Evolutionary conservation across 2,329 filamentous ascomycete species (phyloP), one percentile per base, ranked within the genome.

Genomic region (Karstenula rhodostoma): DNA sequence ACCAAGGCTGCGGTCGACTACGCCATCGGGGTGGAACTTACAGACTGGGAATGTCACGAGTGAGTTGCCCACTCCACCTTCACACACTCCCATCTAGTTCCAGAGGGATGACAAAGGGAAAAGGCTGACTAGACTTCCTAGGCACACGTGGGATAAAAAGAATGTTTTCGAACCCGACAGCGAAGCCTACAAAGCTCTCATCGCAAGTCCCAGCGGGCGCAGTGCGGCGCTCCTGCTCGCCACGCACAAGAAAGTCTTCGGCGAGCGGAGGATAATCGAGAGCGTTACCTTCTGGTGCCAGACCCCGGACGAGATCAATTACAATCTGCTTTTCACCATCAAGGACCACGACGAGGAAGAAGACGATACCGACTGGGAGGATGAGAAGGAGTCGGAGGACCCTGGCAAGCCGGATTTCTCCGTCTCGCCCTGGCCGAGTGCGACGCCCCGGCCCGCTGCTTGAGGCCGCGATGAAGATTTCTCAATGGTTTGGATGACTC

Each of bases 391-490:
- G 19, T 8, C 17, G 17, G 40, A 43, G 22, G 40, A 44, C 10
- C 42, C 42, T 44, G 42, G 19, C 1, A 3, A 22, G 4, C 42
- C 42, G 19, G 7, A 19, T 6, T 44, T 23, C 12, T 23, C 17
- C 3, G 42, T 44, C 42, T 23, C 42, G 10, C 19, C 42, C 19
- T 22, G 12, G 42, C 12, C 42, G 19, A 23, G 19, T 8, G n/a
- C 42, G 19, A 23, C 42, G 19, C 23, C 57, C 44, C 2, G 75
- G n/a, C n/a, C n/a, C n/a, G n/a, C n/a, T n/a, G n/a, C n/a, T n/a
- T n/a, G n/a, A n/a, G n/a, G n/a, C n/a, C n/a, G n/a, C n/a, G n/a
- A n/a, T n/a, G n/a, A n/a, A n/a, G n/a, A n/a, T n/a, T n/a, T n/a
- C n/a, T n/a, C n/a, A n/a, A n/a, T n/a, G n/a, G n/a, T n/a, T n/a